These are phyloP conservation scores for Rhizoctonia solani DNA, from an alignment of 1,284 basidiomycete genomes.

Conservation along the genomic window DNA sequence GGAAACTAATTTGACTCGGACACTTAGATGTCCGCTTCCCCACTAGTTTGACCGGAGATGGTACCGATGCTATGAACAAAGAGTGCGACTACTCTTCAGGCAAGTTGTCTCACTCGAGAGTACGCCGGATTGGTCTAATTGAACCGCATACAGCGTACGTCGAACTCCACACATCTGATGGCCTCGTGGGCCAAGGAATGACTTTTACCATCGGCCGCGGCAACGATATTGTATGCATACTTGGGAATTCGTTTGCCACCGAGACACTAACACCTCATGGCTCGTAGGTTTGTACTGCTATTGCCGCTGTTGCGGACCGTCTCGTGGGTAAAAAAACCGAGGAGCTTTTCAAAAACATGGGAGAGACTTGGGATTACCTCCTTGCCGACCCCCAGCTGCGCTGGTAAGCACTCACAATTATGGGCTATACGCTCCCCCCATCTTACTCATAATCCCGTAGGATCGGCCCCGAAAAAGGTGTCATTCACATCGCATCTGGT, in stretches of 20 bases:
- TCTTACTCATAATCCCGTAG: conserved; percentile 45
- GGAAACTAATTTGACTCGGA: conserved; percentile 26
- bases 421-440: neutral
- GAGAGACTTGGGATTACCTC: conserved; percentile 77
- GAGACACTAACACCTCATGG: conserved; percentile 34
- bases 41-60: conserved; percentile 82
- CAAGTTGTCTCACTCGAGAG: neutral
- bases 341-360: conserved; percentile 87
- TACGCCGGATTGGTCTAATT: neutral
- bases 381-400: conserved; percentile 85
- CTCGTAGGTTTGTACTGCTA: conserved; percentile 73
- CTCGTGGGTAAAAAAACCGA: conserved; percentile 86
- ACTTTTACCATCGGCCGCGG: conserved; percentile 97
- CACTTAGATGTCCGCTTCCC: conserved; percentile 77
- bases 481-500: conserved; percentile 56
- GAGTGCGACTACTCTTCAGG: conserved; percentile 90
- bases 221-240: conserved; percentile 77
- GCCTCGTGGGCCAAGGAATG: conserved; percentile 87
- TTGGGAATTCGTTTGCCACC: neutral
- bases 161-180: conserved; percentile 67
- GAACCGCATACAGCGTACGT: conserved; percentile 65
- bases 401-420: conserved; percentile 60
- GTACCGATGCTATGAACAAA: conserved; percentile 92
- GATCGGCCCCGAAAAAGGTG: conserved; percentile 84
- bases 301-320: conserved; percentile 74